Evolutionary conservation across 2,329 filamentous ascomycete genomes (phyloP).

Genomic region (Lithohypha guttulata): DNA sequence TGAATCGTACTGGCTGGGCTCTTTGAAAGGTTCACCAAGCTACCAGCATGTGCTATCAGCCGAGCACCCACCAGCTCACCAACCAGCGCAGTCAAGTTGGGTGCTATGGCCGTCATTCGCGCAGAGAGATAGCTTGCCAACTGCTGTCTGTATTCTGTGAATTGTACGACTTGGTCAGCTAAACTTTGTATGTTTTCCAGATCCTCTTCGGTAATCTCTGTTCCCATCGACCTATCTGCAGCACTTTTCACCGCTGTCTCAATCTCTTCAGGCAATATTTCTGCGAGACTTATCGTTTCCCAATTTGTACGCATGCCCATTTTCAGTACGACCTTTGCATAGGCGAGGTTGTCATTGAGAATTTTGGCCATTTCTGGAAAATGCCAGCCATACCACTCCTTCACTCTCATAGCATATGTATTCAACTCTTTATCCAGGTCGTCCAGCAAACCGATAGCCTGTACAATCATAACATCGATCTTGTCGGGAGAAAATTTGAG

Average conservation of each 20-base stretch:
- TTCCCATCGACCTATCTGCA: conserved; percentile 96
- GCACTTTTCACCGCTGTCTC: conserved; percentile 85
- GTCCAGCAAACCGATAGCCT: conserved; percentile 86
- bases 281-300: conserved; percentile 65
- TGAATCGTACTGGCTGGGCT: conserved; percentile 91
- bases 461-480: conserved; percentile 98
- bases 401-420: conserved; percentile 96
- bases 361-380: conserved; percentile 98
- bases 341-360: conserved; percentile 92
- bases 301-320: conserved; percentile 84
- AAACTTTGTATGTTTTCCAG: conserved; percentile 84
- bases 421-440: conserved; percentile 98
- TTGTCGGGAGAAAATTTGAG: conserved; percentile 98
- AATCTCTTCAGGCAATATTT: conserved; percentile 90
- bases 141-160: conserved; percentile 80
- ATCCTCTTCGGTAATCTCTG: conserved; percentile 88
- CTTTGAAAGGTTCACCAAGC: conserved; percentile 89
- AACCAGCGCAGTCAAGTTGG: conserved; percentile 86
- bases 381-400: conserved; percentile 99
- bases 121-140: conserved; percentile 80
- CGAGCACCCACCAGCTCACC: conserved; percentile 90
- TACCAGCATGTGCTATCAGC: conserved; percentile 88
- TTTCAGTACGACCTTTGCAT: conserved; percentile 74
- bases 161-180: conserved; percentile 84
- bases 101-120: conserved; percentile 93